Base-by-base conservation (phyloP, 106 monocot species). In the Platanthera guangdongensis region DNA sequence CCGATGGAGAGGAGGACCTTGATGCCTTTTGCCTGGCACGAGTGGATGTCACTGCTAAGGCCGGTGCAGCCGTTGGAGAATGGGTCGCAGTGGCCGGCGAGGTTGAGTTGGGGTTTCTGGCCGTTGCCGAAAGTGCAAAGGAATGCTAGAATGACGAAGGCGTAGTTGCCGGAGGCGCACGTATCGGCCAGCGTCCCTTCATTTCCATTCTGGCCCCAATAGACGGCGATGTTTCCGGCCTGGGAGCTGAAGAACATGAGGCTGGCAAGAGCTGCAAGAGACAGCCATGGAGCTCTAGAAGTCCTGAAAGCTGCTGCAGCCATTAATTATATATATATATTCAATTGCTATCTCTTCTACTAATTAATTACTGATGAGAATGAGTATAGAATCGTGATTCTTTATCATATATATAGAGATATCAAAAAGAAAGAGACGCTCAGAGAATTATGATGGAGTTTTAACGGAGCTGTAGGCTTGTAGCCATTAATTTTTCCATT, bases 191-290 rank as follows among this genome's bases (percentile, higher is more conserved):
- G 72, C 6, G 80, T 83, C 9, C 85, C 85, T 62, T 85, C 85
- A 28, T 74, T 39, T 30, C 78, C 85, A 21, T 88, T 73, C 32
- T 88, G 88, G 75, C 88, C 88, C 88, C 88, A 88, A 75, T 88
- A 88, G 22, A 88, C 55, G 11, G 85, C 88, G 13, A 88, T 85
- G 57, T 79, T 62, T 10, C 79, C 73, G 69, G 73, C 79, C 14
- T 62, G 30, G 72, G 79, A 63, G 28, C 47, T 14, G 13, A 52
- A 6, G 15, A 16, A 6, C 16, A 16, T 47, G 5, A 70, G 15
- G 47, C 10, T 30, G 11, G 65, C 25, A 0, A 65, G 12, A 30
- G 65, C 65, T 65, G 11, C 10, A 9, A 65, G 30, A 65, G 7
- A 59, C 5, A 60, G 59, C 59, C 59, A 6, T 60, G 3, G 3